Conservation (phyloP, 768 basidiomycete genomes). For the Rhizopogon vinicolor region DNA sequence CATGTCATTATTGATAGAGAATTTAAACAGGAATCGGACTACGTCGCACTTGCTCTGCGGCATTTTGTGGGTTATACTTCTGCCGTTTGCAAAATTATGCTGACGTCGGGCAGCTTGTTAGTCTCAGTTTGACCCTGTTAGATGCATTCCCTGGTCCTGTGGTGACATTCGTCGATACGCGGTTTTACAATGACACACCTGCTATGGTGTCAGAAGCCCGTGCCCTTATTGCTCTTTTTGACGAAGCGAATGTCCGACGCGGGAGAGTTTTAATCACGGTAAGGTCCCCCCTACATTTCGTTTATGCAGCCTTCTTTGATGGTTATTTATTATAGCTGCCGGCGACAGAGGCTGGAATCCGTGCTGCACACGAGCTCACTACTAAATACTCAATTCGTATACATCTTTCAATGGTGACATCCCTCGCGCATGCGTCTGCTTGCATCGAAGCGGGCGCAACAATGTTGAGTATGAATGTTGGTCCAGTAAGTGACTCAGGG, state of each 20-base stretch:
- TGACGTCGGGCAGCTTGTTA: constrained; percentile 37
- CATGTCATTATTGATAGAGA: not conserved
- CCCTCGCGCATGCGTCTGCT: constrained; percentile 48
- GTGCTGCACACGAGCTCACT: constrained; percentile 39
- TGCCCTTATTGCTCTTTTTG: constrained; percentile 37
- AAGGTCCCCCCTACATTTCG: not conserved
- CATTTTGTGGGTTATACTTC: constrained; percentile 21
- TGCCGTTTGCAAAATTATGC: not conserved
- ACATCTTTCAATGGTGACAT: constrained; percentile 49
- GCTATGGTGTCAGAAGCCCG: constrained; percentile 40
- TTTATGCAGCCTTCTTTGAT: not conserved
- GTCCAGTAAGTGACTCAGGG: constrained; percentile 35
- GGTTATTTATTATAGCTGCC: constrained; percentile 39
- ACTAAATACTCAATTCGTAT: constrained; percentile 37
- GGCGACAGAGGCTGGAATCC: constrained; percentile 50
- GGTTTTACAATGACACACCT: constrained; percentile 29
- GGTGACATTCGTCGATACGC: constrained; percentile 48
- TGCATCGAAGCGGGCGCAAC: constrained; percentile 50
- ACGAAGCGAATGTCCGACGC: constrained; percentile 31
- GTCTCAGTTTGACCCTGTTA: constrained; percentile 41
- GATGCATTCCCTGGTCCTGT: constrained; percentile 45
- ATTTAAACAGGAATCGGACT: not conserved
- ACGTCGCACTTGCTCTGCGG: constrained; percentile 6
- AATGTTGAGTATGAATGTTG: constrained; percentile 46
- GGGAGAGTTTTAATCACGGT: constrained; percentile 49